A percentile compares a stretch with the other conserved stretches of the same genome.
Conservation (phyloP, 345 rosid genomes). For the Cardamine chenopodiifolia region DNA sequence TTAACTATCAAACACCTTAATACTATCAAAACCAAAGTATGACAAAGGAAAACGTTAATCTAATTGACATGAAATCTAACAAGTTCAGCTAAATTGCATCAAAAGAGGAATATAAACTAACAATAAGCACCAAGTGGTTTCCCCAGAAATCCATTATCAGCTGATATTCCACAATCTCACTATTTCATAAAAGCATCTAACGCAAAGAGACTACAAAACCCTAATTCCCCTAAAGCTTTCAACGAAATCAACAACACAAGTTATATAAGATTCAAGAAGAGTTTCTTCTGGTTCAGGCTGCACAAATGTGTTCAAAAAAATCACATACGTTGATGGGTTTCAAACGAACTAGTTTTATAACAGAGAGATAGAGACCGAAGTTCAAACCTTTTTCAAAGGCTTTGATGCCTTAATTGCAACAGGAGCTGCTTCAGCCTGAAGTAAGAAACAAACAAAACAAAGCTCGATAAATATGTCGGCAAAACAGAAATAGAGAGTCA, state of each 20-base stretch:
- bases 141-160: not conserved
- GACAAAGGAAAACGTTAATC: no score
- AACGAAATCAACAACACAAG: conserved; percentile 37
- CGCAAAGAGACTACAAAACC: not conserved
- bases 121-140: conserved; percentile 3
- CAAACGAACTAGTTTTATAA: no score
- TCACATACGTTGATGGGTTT: no score
- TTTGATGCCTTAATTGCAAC: no score
- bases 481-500: no score
- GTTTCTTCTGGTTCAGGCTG: conserved; percentile 37
- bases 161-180: conserved; percentile 1
- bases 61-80: not conserved
- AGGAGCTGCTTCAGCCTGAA: no score
- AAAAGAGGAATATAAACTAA: not conserved
- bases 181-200: not conserved
- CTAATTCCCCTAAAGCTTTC: conserved; percentile 22
- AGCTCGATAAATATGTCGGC: no score
- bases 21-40: not conserved
- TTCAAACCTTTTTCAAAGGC: no score
- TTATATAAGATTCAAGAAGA: conserved; percentile 15
- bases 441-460: no score
- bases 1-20: not conserved
- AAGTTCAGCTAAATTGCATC: not conserved
- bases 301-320: conserved; percentile 27
- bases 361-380: no score